Conservation (phyloP, 1,284 basidiomycete species). For the Agaricales sp. region DNA sequence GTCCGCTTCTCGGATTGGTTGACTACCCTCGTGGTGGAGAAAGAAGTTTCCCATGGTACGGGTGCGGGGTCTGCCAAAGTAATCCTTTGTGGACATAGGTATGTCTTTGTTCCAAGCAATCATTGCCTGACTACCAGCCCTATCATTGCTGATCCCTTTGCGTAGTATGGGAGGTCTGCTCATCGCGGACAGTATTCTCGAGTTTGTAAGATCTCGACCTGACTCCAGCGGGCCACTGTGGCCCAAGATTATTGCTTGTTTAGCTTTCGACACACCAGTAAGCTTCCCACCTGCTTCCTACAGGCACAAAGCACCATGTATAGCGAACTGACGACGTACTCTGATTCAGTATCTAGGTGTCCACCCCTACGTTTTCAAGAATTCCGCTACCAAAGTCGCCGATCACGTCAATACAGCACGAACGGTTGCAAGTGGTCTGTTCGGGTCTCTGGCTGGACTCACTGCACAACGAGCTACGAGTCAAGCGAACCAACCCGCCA, state of each 20-base stretch:
- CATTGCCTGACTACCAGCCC: neutral
- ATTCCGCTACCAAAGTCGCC: slow-evolving; percentile 69
- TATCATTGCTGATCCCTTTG: neutral
- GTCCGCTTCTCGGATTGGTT: slow-evolving; percentile 85
- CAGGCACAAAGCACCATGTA: neutral
- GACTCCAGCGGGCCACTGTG: slow-evolving; percentile 62
- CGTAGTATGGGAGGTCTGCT: slow-evolving; percentile 84
- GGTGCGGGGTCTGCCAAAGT: slow-evolving; percentile 76
- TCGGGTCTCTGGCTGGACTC: slow-evolving; percentile 42
- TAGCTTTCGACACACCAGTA: slow-evolving; percentile 90
- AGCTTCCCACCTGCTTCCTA: no score
- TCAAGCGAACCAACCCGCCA: no score
- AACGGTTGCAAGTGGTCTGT: slow-evolving; percentile 43
- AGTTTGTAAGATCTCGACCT: slow-evolving; percentile 56
- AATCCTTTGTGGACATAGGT: slow-evolving; percentile 87
- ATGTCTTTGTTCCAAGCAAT: slow-evolving; percentile 11
- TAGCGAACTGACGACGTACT: slow-evolving; percentile 4
- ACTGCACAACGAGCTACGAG: slow-evolving; percentile 30
- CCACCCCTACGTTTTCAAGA: slow-evolving; percentile 82
- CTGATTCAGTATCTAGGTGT: slow-evolving; percentile 68
- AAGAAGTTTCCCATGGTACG: slow-evolving; percentile 61
- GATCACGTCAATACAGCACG: slow-evolving; percentile 64
- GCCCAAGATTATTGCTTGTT: slow-evolving; percentile 73
- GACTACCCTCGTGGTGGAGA: slow-evolving; percentile 67
- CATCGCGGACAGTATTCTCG: slow-evolving; percentile 75